Evolutionary conservation across 2,329 filamentous ascomycete species (phyloP), one percentile per base, ranked within the genome.

Genomic region (Ophiobolus disseminans): DNA sequence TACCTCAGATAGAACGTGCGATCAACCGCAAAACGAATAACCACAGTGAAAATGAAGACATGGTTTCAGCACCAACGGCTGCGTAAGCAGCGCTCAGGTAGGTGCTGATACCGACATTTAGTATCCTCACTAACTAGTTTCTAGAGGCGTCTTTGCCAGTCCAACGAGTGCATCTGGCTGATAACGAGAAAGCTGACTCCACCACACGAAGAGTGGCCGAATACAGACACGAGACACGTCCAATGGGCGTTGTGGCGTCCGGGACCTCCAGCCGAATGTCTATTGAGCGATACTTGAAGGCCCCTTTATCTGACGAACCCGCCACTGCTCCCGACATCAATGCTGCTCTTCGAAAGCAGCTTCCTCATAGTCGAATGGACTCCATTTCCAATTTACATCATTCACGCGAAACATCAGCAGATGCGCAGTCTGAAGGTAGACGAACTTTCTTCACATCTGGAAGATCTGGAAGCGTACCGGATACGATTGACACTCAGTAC

Each of bases 251-350:
- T 23, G 49, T 48, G 25, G 53, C 46, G 6, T 56, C 61, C 3
- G 52, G 56, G 10, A 51, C 56, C 4, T 46, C 56, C 1, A 62
- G 53, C 32, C 51, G 61, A 28, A 62, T 65, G 50, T 65, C 61
- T 10, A 63, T 66, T 19, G 61, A 64, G 35, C 57, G 61, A 2
- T 66, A 66, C 39, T 44, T 66, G 2, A 63, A 47, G 36, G 63
- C 63, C 3, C 63, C 63, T 11, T 41, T 66, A 34, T 58, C 58
- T 32, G 61, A 66, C 16, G 63, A 66, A 43, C 55, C 63, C 20
- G 63, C 63, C 19, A 60, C 61, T 23, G 55, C 59, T 16, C 63
- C 61, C 31, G 61, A 56, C 3, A 65, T 66, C 37, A 53, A 54
- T 25, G 61, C 60, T 44, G 63, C 63, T 14, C 43, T 66, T 16